A percentile compares a stretch with the other conserved stretches of the same genome.
Evolutionary conservation across 257 asterid species (phyloP).

Genomic region (Striga asiatica): DNA sequence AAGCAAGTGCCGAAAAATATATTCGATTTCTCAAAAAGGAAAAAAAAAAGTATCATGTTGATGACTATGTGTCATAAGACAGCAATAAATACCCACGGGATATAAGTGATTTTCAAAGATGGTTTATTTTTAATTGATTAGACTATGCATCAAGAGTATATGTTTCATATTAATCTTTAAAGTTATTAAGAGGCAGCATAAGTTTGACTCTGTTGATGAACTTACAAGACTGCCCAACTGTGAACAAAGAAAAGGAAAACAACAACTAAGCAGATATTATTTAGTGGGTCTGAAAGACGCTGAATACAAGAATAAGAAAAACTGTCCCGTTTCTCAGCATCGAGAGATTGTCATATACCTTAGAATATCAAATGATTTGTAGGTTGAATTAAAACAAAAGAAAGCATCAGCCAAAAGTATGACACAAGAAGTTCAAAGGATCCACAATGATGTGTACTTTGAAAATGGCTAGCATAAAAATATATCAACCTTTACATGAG

Average conservation of each 20-base stretch:
- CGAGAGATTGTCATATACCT: too few species aligned
- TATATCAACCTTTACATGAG: too few species aligned
- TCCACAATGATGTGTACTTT: too few species aligned
- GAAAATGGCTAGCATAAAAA: too few species aligned
- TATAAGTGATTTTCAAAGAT: too few species aligned
- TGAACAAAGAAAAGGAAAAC: too few species aligned
- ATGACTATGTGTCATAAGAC: too few species aligned
- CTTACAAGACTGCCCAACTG: background rate
- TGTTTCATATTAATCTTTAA: too few species aligned
- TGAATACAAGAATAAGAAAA: background rate
- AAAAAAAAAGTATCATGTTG: background rate
- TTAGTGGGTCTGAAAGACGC: background rate
- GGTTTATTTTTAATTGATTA: too few species aligned
- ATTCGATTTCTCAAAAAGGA: background rate
- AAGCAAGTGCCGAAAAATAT: slow-evolving; percentile 10
- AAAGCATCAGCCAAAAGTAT: background rate
- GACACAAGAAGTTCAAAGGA: background rate
- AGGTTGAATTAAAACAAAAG: background rate
- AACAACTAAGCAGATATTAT: background rate
- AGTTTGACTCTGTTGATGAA: background rate
- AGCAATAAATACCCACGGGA: background rate
- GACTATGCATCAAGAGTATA: too few species aligned
- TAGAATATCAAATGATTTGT: too few species aligned
- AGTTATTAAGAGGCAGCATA: background rate
- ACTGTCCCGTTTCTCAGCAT: too few species aligned